Percentiles rank a stretch among this genome's conserved stretches.
Conservation (phyloP, 441 rosid genomes). For the Gossypium gossypioides region DNA sequence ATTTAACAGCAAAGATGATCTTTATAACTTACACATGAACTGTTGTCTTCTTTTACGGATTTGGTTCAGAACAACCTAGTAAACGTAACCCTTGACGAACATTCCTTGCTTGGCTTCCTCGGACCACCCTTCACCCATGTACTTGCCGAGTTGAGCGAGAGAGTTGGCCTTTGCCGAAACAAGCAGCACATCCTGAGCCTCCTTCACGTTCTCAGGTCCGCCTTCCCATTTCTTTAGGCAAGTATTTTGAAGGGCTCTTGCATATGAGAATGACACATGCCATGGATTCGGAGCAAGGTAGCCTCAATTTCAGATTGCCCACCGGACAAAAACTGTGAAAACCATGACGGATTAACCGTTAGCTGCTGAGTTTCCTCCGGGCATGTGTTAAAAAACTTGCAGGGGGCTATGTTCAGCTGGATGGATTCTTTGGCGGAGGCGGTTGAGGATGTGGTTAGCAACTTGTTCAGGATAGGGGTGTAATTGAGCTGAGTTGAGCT, state of each 20-base stretch:
- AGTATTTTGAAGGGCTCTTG: constrained; percentile 84
- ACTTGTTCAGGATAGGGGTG: constrained; percentile 32
- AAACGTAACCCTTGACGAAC: constrained; percentile 74
- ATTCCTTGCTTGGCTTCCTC: constrained; percentile 82
- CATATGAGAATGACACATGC: constrained; percentile 91
- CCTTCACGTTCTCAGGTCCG: constrained; percentile 64
- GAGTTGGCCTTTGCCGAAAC: constrained; percentile 74
- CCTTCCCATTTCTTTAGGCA: constrained; percentile 86
- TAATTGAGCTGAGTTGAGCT: too few species aligned
- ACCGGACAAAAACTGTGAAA: constrained; percentile 70
- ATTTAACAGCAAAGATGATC: background rate
- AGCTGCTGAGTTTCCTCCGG: background rate
- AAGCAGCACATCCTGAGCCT: constrained; percentile 58
- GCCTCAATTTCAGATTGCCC: constrained; percentile 90
- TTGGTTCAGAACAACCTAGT: constrained; percentile 25
- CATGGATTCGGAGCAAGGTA: constrained; percentile 61
- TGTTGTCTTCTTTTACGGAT: background rate
- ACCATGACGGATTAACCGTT: background rate
- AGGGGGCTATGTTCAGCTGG: constrained; percentile 39
- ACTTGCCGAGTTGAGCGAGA: constrained; percentile 87
- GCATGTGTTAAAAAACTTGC: background rate
- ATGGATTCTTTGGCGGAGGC: constrained; percentile 64
- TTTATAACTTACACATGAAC: background rate
- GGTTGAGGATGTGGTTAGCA: constrained; percentile 74
- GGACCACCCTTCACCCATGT: constrained; percentile 78